Evolutionary conservation across 441 rosid species (phyloP).

Genomic region (Populus hybrid): DNA sequence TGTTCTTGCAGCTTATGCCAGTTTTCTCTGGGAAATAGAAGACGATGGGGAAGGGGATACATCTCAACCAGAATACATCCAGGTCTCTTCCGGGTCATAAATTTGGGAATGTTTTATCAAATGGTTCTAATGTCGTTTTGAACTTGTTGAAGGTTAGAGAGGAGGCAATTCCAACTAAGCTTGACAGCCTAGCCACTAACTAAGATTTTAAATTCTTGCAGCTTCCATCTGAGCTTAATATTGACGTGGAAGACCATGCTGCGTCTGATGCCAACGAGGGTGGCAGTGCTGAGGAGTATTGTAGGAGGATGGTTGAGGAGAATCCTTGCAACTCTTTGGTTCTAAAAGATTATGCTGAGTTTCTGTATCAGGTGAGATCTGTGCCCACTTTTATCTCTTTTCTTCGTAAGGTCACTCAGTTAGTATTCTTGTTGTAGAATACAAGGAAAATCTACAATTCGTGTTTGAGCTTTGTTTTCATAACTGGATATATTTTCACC

Average conservation of each 20-base stretch:
- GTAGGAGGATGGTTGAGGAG: conserved; percentile 41
- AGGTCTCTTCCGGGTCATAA: conserved; percentile 25
- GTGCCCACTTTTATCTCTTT: not conserved
- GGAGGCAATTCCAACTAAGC: conserved; percentile 4
- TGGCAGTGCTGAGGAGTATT: conserved; percentile 29
- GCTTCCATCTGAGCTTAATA: conserved; percentile 10
- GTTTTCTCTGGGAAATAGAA: conserved; percentile 77
- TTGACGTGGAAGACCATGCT: not conserved
- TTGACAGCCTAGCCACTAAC: conserved; percentile 4
- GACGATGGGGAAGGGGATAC: conserved; percentile 34
- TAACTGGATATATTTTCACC: not conserved
- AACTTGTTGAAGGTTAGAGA: conserved; percentile 18
- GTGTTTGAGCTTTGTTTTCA: not conserved
- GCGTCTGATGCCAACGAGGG: conserved; percentile 9
- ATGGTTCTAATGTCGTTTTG: not conserved
- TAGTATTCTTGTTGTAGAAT: not conserved
- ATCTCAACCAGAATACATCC: conserved; percentile 15
- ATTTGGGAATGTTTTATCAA: conserved; percentile 1
- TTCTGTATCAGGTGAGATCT: conserved; percentile 39
- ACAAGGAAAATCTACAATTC: not conserved
- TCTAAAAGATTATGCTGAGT: conserved; percentile 51
- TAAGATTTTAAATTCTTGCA: conserved; percentile 19
- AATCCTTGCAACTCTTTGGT: conserved; percentile 36
- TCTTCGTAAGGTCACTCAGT: not conserved
- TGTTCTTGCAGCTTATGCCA: conserved; percentile 78